Evolutionary conservation across 805 yeast species (phyloP), one percentile per base, ranked within the genome.

Genomic region (Kluyveromyces dobzhanskii): DNA sequence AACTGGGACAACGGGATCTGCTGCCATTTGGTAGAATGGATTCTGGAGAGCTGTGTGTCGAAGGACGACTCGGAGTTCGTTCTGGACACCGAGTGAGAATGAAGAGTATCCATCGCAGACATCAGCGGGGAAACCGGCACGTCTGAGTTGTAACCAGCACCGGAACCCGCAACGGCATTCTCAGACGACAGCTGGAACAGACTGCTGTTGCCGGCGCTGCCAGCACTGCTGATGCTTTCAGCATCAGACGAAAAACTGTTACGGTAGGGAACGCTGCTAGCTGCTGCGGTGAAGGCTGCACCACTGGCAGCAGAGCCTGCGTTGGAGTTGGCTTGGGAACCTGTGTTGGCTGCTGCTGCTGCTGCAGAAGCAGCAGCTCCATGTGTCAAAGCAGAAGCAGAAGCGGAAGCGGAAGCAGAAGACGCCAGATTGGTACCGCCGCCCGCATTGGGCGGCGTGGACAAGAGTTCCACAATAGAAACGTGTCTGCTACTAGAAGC

Each of bases 391-490:
- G 11, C 27, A 12, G 27, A 24, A 24, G 12, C 27, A n/a, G n/a
- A n/a, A n/a, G n/a, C n/a, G 5, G 30, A 27, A 12, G 16, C 5
- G 7, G 16, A 14, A 14, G 16, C 5, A 5, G 13, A n/a, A 5
- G 30, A 5, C n/a, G 13, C 16, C 30, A 6, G n/a, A 12, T 14
- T 14, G 11, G 30, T 7, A 27, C 12, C 12, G 9, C 6, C 30
- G 19, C 32, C 12, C 25, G 17, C 28, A 37, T 24, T 13, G 2
- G 90, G 92, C 0, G 92, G 92, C 4, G 87, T 76, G 12, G 84
- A 76, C 26, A 82, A 62, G 64, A 82, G 62, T 55, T 82, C 90
- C 30, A 79, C 90, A 35, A 82, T 80, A 6, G 87, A 80, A 0
- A 85, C 73, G 46, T 80, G 77, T 46, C 78, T 64, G 27, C 44